Evolutionary conservation across 768 basidiomycete genomes (phyloP).

Genomic region (Trametes meyenii): DNA sequence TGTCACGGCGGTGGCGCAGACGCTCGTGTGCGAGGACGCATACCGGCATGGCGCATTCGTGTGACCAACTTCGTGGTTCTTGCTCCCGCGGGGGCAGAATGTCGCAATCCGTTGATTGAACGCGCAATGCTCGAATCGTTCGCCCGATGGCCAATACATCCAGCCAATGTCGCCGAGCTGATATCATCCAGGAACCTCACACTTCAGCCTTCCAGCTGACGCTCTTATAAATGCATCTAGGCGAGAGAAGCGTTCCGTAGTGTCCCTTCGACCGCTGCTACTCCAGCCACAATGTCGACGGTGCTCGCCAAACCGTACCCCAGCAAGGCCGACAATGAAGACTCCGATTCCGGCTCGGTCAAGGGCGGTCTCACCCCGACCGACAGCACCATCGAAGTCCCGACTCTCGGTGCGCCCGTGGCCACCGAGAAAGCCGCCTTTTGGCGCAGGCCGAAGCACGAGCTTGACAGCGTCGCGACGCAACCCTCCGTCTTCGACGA

Average conservation of each 20-base stretch:
- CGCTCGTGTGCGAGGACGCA: not conserved
- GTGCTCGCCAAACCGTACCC: conserved; percentile 18
- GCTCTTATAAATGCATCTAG: conserved; percentile 14
- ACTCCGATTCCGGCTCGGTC: conserved; percentile 15
- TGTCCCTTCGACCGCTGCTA: conserved; percentile 13
- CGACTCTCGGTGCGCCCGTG: conserved; percentile 31
- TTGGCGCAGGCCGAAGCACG: conserved; percentile 36
- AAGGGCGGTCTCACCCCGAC: conserved; percentile 26
- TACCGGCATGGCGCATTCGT: not conserved
- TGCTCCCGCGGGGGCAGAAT: conserved; percentile 20
- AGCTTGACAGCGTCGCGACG: conserved; percentile 58
- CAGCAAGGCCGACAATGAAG: conserved; percentile 7
- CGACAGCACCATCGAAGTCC: conserved; percentile 23
- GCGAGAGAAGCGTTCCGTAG: conserved; percentile 2
- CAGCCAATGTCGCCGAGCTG: conserved; percentile 19
- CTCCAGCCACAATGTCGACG: conserved; percentile 23
- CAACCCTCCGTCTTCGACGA: conserved; percentile 68
- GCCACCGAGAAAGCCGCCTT: conserved; percentile 32
- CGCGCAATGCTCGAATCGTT: conserved; percentile 30
- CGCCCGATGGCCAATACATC: conserved; percentile 23
- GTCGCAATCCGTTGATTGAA: conserved; percentile 32
- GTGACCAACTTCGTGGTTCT: conserved; percentile 14
- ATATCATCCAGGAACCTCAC: conserved; percentile 20
- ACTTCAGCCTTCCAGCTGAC: not conserved
- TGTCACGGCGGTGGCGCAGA: not conserved